Evolutionary conservation across 2,329 filamentous ascomycete genomes (phyloP).

Genomic region (Penicillium fuscoglaucum): DNA sequence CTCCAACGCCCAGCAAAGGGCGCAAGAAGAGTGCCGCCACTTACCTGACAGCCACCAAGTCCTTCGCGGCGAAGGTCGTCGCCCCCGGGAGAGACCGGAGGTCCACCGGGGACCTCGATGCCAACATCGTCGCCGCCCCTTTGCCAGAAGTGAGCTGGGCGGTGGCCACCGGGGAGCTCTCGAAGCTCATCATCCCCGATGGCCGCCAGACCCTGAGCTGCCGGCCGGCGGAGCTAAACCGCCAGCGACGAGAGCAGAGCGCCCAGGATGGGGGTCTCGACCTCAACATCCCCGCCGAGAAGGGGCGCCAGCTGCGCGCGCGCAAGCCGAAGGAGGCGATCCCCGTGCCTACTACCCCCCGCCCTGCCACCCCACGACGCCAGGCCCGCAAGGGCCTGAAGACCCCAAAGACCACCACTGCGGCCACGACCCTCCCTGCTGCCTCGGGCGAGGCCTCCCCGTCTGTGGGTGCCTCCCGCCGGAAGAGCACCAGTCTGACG

Average conservation of each 20-base stretch:
- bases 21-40: constrained; percentile 63
- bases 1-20: constrained; percentile 50
- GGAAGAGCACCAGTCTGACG: constrained; percentile 29
- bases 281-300: constrained; percentile 44
- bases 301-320: constrained; percentile 68
- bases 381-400: constrained; percentile 48
- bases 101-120: constrained; percentile 42
- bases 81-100: constrained; percentile 61
- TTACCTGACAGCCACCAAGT: constrained; percentile 84
- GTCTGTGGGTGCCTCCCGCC: constrained; percentile 23
- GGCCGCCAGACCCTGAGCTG: constrained; percentile 74
- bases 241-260: constrained; percentile 64
- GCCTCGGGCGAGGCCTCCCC: constrained; percentile 28
- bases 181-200: constrained; percentile 75
- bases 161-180: constrained; percentile 77
- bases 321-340: constrained; percentile 56
- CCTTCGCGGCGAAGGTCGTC: constrained; percentile 78
- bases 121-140: constrained; percentile 56
- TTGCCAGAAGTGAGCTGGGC: constrained; percentile 84
- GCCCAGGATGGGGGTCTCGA: constrained; percentile 46
- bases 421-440: constrained; percentile 49
- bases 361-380: constrained; percentile 56
- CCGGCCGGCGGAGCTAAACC: constrained; percentile 73
- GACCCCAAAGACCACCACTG: constrained; percentile 63
- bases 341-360: constrained; percentile 49